Evolutionary conservation across 345 rosid genomes (phyloP).

Genomic region (Viola odorata): DNA sequence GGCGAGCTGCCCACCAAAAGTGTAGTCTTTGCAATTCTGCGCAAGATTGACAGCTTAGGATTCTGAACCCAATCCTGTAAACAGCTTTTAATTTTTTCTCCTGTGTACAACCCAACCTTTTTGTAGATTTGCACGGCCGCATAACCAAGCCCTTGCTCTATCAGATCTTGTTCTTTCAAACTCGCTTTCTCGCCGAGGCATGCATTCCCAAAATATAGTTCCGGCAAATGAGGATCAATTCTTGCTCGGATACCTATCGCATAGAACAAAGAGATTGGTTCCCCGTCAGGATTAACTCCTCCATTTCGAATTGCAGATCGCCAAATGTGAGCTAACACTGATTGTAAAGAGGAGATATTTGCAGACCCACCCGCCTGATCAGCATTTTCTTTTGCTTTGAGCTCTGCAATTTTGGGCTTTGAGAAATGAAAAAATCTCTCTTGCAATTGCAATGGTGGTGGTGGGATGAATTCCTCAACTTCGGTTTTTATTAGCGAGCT

Average conservation of each 20-base stretch:
- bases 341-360: constrained; percentile 40
- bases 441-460: too few species aligned
- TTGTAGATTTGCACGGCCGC: constrained; percentile 25
- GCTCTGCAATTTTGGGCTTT: constrained; percentile 21
- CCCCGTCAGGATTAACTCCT: constrained; percentile 7
- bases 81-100: constrained; percentile 1
- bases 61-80: constrained; percentile 12
- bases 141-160: constrained; percentile 13
- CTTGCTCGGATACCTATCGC: constrained; percentile 19
- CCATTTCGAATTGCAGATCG: constrained; percentile 10
- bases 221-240: constrained; percentile 21
- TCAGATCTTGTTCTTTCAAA: constrained; percentile 17
- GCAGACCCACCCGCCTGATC: constrained; percentile 25
- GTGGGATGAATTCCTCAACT: too few species aligned
- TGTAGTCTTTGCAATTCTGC: not conserved
- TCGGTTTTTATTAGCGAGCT: too few species aligned
- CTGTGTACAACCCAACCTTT: constrained; percentile 12
- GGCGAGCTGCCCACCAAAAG: constrained; percentile 27
- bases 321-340: constrained; percentile 38
- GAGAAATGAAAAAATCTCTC: constrained; percentile 6
- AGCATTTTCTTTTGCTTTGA: constrained; percentile 37
- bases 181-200: not conserved
- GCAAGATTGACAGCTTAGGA: not conserved
- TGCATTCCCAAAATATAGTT: constrained; percentile 36
- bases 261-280: not conserved